Evolutionary conservation across 2,329 filamentous ascomycete species (phyloP), one percentile per base, ranked within the genome.

Genomic region (Emmonsiellopsis sp.): DNA sequence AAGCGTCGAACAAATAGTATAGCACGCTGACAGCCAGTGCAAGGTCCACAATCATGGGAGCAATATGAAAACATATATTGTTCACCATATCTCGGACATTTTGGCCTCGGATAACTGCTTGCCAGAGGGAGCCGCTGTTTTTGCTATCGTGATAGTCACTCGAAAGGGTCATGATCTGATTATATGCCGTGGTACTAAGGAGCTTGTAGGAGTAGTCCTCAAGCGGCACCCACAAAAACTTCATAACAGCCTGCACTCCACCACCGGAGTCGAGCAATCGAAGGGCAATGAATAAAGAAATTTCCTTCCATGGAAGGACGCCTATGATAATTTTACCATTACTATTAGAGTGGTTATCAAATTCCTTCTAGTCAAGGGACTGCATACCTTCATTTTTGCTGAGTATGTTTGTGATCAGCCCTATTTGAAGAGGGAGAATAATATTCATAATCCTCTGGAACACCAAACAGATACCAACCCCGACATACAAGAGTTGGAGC

Each of bases 361-460:
- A 10, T 26, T 15, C 7, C 16, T 40, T 9, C 20, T 6, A 42
- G 13, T 16, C 10, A 40, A 15, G 40, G n/a, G 11, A 8, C 34
- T 35, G 48, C 54, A 67, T 73, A 43, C 74, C 69, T 42, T 77
- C 75, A 37, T 63, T 67, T 7, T 76, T 73, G 32, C 76, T 76
- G 20, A 94, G 72, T 56, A 80, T 80, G 62, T 93, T 82, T 58
- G 88, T 84, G 58, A 95, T 83, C 54, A 87, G 82, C 58, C 89
- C 89, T 34, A 92, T 81, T 64, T 93, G 87, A 16, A 86, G 80
- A n/a, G 89, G 89, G 34, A 89, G 82, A 42, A 94, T 72, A 11
- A 95, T 74, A 61, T 90, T 88, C 49, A 94, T 73, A 5, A 80
- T 80, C 58, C 91, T 89, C 53, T 84, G 80, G 50, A 77, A 73